Conservation (phyloP, 345 rosid genomes). For the sweet orange (Citrus sinensis) region DNA sequence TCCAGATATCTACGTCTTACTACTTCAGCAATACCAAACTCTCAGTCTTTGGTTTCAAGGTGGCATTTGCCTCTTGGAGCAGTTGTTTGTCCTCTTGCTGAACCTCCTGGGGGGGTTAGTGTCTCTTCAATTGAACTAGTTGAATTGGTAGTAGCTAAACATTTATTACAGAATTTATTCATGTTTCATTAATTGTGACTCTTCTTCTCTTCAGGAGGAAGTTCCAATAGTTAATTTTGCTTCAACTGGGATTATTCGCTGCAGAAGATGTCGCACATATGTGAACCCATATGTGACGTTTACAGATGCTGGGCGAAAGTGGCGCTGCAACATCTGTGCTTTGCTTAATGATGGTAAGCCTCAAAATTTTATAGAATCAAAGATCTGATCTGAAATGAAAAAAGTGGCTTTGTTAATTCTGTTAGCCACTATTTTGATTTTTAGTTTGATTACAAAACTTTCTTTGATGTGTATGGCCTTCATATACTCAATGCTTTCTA, state of each 20-base stretch:
- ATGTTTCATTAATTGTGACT: constrained; percentile 17
- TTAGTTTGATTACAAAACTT: background rate
- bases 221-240: constrained; percentile 87
- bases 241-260: constrained; percentile 86
- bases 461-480: background rate
- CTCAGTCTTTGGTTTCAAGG: constrained; percentile 87
- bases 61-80: constrained; percentile 99
- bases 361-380: background rate
- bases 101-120: constrained; percentile 91
- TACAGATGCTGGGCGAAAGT: constrained; percentile 95
- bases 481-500: background rate
- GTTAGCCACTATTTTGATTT: background rate
- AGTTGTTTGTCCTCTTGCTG: constrained; percentile 97
- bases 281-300: constrained; percentile 90
- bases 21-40: constrained; percentile 80
- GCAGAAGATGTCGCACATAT: constrained; percentile 97
- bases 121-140: constrained; percentile 11
- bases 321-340: constrained; percentile 97
- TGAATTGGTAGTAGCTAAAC: constrained; percentile 1
- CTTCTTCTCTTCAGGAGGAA: constrained; percentile 67
- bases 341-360: constrained; percentile 87
- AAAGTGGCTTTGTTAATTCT: background rate
- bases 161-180: constrained; percentile 10
- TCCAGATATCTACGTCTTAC: constrained; percentile 87
- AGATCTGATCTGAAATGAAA: background rate